phyloP scores from a whole-genome alignment of 352 stramenopile genomes.

The Phytophthora constricta region DNA sequence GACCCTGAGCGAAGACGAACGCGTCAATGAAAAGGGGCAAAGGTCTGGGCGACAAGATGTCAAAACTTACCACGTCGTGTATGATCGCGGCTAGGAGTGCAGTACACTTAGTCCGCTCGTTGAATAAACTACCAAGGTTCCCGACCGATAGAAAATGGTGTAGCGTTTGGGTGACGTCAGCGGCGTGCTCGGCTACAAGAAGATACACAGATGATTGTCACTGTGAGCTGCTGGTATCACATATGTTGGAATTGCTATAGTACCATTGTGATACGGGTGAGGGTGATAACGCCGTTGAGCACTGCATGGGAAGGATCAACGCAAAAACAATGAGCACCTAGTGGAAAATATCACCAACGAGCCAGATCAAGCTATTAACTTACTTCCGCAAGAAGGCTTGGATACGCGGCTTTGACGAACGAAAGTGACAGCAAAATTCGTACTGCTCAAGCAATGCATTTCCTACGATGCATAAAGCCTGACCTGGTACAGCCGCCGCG shows the following conservation, averaged over 20 bases:
- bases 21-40: neutral
- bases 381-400: conserved; percentile 73
- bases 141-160: conserved; percentile 72
- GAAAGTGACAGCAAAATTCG: conserved; percentile 68
- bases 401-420: conserved; percentile 54
- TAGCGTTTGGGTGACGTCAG: conserved; percentile 81
- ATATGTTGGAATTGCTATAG: neutral
- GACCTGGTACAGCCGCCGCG: conserved; percentile 53
- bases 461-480: conserved; percentile 74
- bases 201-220: too few relatives aligned
- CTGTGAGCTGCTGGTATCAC: too few relatives aligned
- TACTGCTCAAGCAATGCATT: conserved; percentile 80
- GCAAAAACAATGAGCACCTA: conserved; percentile 2
- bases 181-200: conserved; percentile 72
- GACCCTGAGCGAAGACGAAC: conserved; percentile 43
- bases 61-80: conserved; percentile 74
- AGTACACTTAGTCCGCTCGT: conserved; percentile 67
- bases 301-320: conserved; percentile 26
- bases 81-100: conserved; percentile 81
- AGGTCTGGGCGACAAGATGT: neutral
- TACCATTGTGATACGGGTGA: conserved; percentile 90
- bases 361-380: too few relatives aligned
- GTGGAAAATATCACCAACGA: neutral
- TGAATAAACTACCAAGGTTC: conserved; percentile 60
- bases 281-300: conserved; percentile 67